phyloP scores from a whole-genome alignment of 257 asterid species.

The Coffea canephora region DNA sequence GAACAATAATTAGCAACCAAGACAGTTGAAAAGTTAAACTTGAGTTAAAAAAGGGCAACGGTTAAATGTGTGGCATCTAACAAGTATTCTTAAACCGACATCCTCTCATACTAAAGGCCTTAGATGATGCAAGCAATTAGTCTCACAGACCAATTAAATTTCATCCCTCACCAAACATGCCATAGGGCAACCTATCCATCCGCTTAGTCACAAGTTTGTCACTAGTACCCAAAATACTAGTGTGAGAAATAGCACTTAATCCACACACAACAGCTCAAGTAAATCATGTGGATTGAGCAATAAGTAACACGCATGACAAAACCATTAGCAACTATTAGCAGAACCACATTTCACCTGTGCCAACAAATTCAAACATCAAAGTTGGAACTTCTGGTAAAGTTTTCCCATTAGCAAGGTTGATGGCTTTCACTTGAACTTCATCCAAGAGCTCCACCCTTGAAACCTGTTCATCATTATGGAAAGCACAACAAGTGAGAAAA shows the following conservation, averaged over 20 bases:
- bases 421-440: slow-evolving; percentile 92
- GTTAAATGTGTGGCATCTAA: not conserved
- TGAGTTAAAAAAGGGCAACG: not conserved
- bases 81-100: not conserved
- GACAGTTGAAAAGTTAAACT: not conserved
- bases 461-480: slow-evolving; percentile 42
- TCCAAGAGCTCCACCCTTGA: slow-evolving; percentile 97
- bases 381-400: slow-evolving; percentile 92
- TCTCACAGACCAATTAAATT: not conserved
- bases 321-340: slow-evolving; percentile 8
- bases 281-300: not conserved
- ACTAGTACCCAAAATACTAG: not conserved
- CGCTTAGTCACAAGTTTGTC: no score
- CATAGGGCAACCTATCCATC: not conserved
- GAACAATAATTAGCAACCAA: not conserved
- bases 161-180: not conserved
- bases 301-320: not conserved
- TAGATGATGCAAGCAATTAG: not conserved
- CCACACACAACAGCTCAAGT: not conserved
- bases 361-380: slow-evolving; percentile 90
- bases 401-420: slow-evolving; percentile 87
- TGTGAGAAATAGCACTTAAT: not conserved
- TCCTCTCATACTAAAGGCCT: not conserved
- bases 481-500: slow-evolving; percentile 3
- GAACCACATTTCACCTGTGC: slow-evolving; percentile 68